Evolutionary conservation across 495 filamentous ascomycete species (phyloP), one percentile per base, ranked within the genome.

Genomic region (Hamigera avellanea): DNA sequence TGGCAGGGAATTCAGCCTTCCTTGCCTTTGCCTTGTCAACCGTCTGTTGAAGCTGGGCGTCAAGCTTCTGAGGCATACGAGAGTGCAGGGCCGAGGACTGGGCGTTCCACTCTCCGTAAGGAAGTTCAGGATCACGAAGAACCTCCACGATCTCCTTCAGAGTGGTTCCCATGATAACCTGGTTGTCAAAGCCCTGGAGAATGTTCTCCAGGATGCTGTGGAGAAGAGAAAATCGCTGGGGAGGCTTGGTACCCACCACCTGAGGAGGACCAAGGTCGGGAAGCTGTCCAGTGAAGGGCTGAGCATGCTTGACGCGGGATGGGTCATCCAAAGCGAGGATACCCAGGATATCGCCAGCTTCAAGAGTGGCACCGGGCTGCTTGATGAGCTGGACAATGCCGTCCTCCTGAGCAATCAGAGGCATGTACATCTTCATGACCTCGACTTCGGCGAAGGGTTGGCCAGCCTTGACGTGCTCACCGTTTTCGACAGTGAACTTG

Each of bases 361-460:
- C 87, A 21, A 99, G 81, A n/a, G 86, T 91, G 14, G 91, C 85
- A 48, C 91, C 91, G 36, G 93, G 93, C 65, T 96, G 91, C 76
- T 99, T 99, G 69, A 99, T 94, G 50, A 96, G 72, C 64, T 95
- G 88, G 31, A 99, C 93, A 37, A 89, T 79, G 62, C 91, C 91
- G 46, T 94, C 93, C 58, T 99, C 91, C 59, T 89, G 81, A n/a
- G 91, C 81, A 37, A 99, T 71, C 36, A 99, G 72, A 48, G 91
- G 91, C 91, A 99, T 99, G 69, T 94, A 96, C 91, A 99, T 99
- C 72, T 99, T 99, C 91, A 99, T 99, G 58, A 99, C 93, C 59
- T 99, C 91, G 36, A 99, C 91, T 53, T 99, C 91, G 36, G 91
- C 91, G 53, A 84, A 99, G 6, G 89, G 70, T 59, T 99, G 86